Evolutionary conservation across 306 rosid genomes (phyloP).

Genomic region (Lathyrus aphaca): DNA sequence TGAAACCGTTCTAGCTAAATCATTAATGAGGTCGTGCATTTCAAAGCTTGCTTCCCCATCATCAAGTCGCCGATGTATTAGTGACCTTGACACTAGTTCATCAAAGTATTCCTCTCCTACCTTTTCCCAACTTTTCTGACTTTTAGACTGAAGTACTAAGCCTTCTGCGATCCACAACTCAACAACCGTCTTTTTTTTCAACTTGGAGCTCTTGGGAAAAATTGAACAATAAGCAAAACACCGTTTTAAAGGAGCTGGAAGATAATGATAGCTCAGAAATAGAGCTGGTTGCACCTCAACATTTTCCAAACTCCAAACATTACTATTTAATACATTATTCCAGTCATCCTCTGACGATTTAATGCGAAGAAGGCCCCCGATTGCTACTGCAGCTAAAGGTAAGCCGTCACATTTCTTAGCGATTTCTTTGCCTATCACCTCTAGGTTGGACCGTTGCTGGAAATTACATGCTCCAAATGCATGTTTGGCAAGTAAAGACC

Average conservation of each 20-base stretch:
- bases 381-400: constrained; percentile 52
- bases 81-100: constrained; percentile 42
- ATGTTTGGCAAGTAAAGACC: constrained; percentile 47
- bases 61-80: background rate
- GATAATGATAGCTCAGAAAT: constrained; percentile 22
- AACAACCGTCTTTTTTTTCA: constrained; percentile 16
- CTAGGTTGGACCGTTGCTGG: constrained; percentile 26
- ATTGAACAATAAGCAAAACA: constrained; percentile 38
- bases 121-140: constrained; percentile 33
- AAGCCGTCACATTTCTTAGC: constrained; percentile 43
- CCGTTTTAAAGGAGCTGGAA: constrained; percentile 29
- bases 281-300: constrained; percentile 19
- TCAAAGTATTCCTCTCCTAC: constrained; percentile 41
- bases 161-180: constrained; percentile 50
- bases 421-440: constrained; percentile 45
- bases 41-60: background rate
- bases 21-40: constrained; percentile 46
- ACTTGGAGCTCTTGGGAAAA: constrained; percentile 30
- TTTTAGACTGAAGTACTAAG: background rate
- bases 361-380: constrained; percentile 50
- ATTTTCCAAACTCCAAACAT: constrained; percentile 12
- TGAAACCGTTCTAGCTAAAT: constrained; percentile 37
- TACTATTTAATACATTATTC: background rate
- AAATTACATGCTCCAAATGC: constrained; percentile 39
- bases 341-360: constrained; percentile 30